These are phyloP conservation scores for Helotiales sp. DNA, from an alignment of 2,329 filamentous ascomycete genomes.

Conservation along the genomic window DNA sequence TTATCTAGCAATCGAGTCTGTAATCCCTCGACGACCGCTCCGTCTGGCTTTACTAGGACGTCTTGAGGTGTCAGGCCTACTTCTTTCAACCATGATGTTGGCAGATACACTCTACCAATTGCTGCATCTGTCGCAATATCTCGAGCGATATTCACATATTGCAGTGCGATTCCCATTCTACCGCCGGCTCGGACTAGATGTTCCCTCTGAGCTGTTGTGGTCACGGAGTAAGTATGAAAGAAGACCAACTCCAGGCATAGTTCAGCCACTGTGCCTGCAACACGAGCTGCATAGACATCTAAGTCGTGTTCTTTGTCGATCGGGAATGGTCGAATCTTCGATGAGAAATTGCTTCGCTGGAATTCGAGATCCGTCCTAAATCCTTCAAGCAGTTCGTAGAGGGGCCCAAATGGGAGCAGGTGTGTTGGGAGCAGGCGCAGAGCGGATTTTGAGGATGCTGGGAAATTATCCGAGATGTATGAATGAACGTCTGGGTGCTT, in stretches of 20 bases:
- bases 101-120: conserved; percentile 68
- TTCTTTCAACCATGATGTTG: conserved; percentile 61
- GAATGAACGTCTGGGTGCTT: conserved; percentile 18
- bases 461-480: conserved; percentile 30
- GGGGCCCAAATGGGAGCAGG: conserved; percentile 56
- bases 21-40: conserved; percentile 48
- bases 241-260: conserved; percentile 68
- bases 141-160: conserved; percentile 75
- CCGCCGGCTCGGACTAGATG: conserved; percentile 56
- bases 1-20: conserved; percentile 55
- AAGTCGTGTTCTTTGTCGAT: conserved; percentile 61
- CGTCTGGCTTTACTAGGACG: conserved; percentile 52
- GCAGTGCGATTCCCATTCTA: conserved; percentile 72
- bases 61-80: conserved; percentile 52
- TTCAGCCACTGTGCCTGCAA: conserved; percentile 72
- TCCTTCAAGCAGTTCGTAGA: conserved; percentile 65
- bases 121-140: conserved; percentile 69
- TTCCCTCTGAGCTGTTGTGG: conserved; percentile 33
- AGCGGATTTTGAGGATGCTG: conserved; percentile 41
- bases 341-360: conserved; percentile 20
- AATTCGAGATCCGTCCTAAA: conserved; percentile 70
- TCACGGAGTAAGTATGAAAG: conserved; percentile 43
- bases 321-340: conserved; percentile 43
- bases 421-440: conserved; percentile 58
- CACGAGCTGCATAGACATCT: conserved; percentile 62